These are phyloP conservation scores for Brassica cretica DNA, from an alignment of 345 rosid species.

Conservation along the genomic window DNA sequence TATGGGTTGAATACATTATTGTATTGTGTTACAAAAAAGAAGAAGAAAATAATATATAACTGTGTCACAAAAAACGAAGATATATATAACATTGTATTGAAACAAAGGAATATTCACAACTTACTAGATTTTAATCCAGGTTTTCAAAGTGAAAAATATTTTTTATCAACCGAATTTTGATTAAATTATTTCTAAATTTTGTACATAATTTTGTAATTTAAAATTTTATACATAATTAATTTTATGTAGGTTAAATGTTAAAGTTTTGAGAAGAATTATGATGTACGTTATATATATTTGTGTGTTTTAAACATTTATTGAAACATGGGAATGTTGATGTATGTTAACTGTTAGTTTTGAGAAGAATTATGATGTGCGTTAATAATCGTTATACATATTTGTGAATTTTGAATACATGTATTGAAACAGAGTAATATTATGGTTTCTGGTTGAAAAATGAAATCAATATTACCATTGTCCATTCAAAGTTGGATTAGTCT, in stretches of 20 bases:
- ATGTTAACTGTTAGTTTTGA: neutral
- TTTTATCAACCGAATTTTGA: neutral
- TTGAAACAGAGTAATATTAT: neutral
- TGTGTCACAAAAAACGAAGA: neutral
- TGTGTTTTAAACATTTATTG: neutral
- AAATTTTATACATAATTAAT: neutral
- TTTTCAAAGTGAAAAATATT: neutral
- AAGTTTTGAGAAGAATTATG: neutral
- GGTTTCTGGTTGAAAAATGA: neutral
- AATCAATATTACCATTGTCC: neutral
- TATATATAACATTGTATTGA: neutral
- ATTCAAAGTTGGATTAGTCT: too few species aligned
- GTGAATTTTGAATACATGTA: neutral
- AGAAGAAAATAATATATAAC: neutral
- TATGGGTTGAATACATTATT: neutral
- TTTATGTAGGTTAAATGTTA: neutral
- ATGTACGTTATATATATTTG: neutral
- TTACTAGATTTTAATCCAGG: neutral
- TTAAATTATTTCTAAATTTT: neutral
- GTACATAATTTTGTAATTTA: neutral
- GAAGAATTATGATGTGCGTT: neutral
- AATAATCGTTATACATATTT: neutral
- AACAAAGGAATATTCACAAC: neutral
- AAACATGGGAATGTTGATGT: neutral
- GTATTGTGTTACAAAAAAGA: neutral